Evolutionary conservation across 306 rosid genomes (phyloP), one percentile per base, ranked within the genome.

Genomic region (Delonix regia): DNA sequence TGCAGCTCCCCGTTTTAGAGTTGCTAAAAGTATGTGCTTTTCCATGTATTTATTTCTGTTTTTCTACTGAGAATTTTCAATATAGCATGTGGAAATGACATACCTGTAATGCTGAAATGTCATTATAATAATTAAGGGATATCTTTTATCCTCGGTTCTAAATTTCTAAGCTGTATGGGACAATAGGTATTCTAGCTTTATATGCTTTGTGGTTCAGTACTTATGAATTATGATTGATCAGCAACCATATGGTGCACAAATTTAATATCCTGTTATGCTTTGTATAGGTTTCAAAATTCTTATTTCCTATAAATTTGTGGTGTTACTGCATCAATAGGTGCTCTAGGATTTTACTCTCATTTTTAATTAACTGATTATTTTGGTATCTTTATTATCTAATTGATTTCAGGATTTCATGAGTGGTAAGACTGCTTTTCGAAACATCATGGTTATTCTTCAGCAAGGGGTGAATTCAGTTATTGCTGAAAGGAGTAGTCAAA

Each of bases 331-430:
- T 63, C 19, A 24, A 49, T 30, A 27, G 63, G 45, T 24, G 34
- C 71, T 74, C 0, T 47, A 41, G 33, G 41, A 75, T 67, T 39
- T 25, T 7, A 30, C 22, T 33, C 13, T 64, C 72, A 67, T 73
- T 57, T 88, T 42, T 41, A 24, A 51, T 60, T 76, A 16, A 10
- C 33, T 13, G 4, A 62, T 53, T 56, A 25, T 55, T 63, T 65
- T 56, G 4, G 38, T 53, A 44, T 48, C 39, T 57, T 61, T 36
- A 59, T 47, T 44, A 56, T 27, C 27, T 67, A 64, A 36, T 78
- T 11, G 56, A 55, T 84, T 78, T 83, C 90, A 95, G 99, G 99
- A 95, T 80, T 95, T 95, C 86, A 95, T 95, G 99, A 95, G 98
- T 82, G 99, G 97, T 9, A 95, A 92, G 86, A 83, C 91, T 69